phyloP scores from a whole-genome alignment of 2,329 filamentous ascomycete genomes.

The Chaetothyriales sp. region DNA sequence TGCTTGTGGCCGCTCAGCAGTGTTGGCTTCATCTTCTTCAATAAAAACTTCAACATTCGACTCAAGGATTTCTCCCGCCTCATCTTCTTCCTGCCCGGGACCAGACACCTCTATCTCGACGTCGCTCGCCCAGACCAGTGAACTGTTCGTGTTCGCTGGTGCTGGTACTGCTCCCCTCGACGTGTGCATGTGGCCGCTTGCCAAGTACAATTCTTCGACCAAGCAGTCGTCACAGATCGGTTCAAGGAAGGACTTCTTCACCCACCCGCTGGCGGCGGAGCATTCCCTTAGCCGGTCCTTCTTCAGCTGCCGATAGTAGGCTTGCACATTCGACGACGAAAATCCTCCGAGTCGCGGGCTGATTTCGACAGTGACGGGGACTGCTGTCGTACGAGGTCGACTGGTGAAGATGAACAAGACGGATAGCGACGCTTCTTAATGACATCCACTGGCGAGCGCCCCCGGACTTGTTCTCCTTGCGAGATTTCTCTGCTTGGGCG shows the following conservation, averaged over 20 bases:
- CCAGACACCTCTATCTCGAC: conserved; percentile 14
- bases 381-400: not conserved
- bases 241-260: conserved; percentile 15
- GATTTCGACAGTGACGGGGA: not conserved
- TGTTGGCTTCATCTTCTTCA: conserved; percentile 4
- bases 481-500: not conserved
- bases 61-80: conserved; percentile 8
- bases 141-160: not conserved
- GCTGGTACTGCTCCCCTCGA: not conserved
- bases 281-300: conserved; percentile 6
- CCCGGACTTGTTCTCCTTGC: not conserved
- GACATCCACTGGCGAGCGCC: not conserved
- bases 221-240: conserved; percentile 18
- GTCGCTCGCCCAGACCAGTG: conserved; percentile 15
- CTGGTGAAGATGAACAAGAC: not conserved
- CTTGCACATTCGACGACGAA: too few species aligned
- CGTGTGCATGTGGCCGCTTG: not conserved
- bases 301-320: not conserved
- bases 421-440: not conserved
- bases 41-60: conserved; percentile 11
- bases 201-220: conserved; percentile 5
- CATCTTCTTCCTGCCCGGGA: not conserved
- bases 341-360: not conserved
- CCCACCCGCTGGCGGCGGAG: conserved; percentile 5
- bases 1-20: not conserved